These are phyloP conservation scores for Acrocalymma vagum DNA, from an alignment of 2,329 filamentous ascomycete species.

Conservation along the genomic window DNA sequence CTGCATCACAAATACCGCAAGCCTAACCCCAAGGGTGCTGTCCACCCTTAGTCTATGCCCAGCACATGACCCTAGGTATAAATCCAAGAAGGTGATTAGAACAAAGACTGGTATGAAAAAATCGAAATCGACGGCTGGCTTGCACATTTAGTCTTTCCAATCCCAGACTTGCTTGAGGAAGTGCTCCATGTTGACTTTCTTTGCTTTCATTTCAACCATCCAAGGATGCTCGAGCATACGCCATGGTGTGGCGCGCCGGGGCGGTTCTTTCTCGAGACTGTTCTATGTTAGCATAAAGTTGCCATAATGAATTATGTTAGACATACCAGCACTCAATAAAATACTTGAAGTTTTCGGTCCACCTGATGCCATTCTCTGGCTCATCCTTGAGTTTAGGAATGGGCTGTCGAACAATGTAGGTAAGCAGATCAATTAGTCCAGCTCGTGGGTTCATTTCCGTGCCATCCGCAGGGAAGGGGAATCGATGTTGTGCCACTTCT, in stretches of 20 bases:
- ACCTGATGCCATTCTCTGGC: conserved; percentile 85
- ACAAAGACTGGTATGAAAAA: conserved; percentile 16
- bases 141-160: conserved; percentile 73
- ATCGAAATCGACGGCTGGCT: conserved; percentile 12
- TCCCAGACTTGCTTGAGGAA: conserved; percentile 97
- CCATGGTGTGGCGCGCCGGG: conserved; percentile 90
- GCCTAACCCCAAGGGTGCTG: conserved; percentile 14
- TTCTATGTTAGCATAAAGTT: conserved; percentile 29
- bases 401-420: conserved; percentile 95
- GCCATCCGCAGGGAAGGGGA: conserved; percentile 96
- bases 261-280: conserved; percentile 93
- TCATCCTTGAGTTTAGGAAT: conserved; percentile 97
- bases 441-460: conserved; percentile 94
- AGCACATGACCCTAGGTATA: conserved; percentile 43
- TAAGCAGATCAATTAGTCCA: conserved; percentile 91
- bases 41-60: conserved; percentile 41
- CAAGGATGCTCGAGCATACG: conserved; percentile 99
- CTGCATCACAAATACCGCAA: conserved; percentile 11
- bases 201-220: conserved; percentile 96
- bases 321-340: conserved; percentile 99
- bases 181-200: conserved; percentile 96
- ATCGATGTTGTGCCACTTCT: conserved; percentile 99
- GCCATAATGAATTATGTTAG: background rate
- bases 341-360: conserved; percentile 98
- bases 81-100: conserved; percentile 26